Evolutionary conservation across 768 basidiomycete genomes (phyloP).

Genomic region (Kwoniella shandongensis): DNA sequence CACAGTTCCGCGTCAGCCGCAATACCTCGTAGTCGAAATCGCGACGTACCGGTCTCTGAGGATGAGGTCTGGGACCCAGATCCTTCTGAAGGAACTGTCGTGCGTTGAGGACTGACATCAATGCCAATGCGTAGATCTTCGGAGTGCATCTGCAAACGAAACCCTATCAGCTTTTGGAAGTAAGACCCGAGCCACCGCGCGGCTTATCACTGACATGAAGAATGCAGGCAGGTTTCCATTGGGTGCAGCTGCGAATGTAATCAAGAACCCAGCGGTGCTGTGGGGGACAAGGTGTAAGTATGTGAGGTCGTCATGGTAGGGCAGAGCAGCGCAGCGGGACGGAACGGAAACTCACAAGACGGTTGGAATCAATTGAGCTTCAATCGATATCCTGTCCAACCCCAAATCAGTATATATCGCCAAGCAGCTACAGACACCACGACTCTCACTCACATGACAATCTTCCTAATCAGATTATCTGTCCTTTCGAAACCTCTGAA

Average conservation of each 20-base stretch:
- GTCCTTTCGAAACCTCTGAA: constrained; percentile 3
- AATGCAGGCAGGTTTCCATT: constrained; percentile 6
- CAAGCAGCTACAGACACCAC: too few relatives aligned
- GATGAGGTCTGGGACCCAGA: not conserved
- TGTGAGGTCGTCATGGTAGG: too few relatives aligned
- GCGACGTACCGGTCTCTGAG: too few relatives aligned
- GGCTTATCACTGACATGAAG: constrained; percentile 15
- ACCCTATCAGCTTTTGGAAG: too few relatives aligned
- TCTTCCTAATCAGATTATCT: constrained; percentile 5
- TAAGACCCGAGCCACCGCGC: too few relatives aligned
- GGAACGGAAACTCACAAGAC: constrained; percentile 18
- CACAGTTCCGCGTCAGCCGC: too few relatives aligned
- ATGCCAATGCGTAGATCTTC: constrained; percentile 6
- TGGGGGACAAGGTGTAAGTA: too few relatives aligned
- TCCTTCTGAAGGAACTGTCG: constrained; percentile 7
- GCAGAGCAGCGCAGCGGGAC: too few relatives aligned
- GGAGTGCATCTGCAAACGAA: constrained; percentile 8
- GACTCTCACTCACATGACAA: constrained; percentile 18
- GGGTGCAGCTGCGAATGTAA: not conserved
- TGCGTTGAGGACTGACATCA: constrained; percentile 11
- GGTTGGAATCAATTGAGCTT: constrained; percentile 11
- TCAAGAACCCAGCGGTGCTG: constrained; percentile 7
- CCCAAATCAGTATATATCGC: too few relatives aligned
- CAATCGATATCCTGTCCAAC: constrained; percentile 3
- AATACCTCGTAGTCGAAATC: too few relatives aligned